phyloP scores from a whole-genome alignment of 768 basidiomycete genomes.

The Hygrocybe punicea region DNA sequence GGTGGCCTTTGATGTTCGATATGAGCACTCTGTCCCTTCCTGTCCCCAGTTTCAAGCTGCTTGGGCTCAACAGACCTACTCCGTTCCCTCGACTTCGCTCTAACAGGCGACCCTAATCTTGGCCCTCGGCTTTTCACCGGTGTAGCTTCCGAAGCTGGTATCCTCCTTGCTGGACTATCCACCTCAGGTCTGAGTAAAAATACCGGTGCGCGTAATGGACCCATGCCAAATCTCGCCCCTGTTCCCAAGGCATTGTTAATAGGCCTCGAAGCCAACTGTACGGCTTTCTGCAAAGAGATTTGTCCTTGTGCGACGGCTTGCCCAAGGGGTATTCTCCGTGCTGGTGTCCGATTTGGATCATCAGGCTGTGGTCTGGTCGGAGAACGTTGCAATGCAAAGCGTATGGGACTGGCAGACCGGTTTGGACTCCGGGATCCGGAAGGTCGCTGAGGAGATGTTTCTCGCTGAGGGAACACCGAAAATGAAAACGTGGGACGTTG shows the following conservation, averaged over 20 bases:
- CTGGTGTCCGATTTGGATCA: constrained; percentile 53
- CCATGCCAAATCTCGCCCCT: neutral
- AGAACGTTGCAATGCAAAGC: constrained; percentile 23
- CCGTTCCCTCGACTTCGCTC: constrained; percentile 23
- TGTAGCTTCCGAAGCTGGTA: constrained; percentile 14
- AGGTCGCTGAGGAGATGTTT: constrained; percentile 19
- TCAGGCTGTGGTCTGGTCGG: constrained; percentile 37
- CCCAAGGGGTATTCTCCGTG: constrained; percentile 58
- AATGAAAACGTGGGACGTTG: constrained; percentile 24
- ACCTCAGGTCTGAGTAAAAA: constrained; percentile 29
- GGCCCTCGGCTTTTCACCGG: constrained; percentile 13
- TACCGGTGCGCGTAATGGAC: constrained; percentile 19
- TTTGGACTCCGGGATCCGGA: constrained; percentile 26
- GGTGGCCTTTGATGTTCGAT: constrained; percentile 13
- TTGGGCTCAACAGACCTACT: constrained; percentile 33
- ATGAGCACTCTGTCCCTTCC: constrained; percentile 7
- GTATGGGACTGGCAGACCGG: constrained; percentile 19
- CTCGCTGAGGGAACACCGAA: constrained; percentile 29
- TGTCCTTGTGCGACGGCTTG: constrained; percentile 50
- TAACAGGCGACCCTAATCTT: constrained; percentile 29
- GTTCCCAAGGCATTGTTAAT: constrained; percentile 7
- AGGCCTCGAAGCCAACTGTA: constrained; percentile 4
- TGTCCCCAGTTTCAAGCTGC: constrained; percentile 1
- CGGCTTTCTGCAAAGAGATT: constrained; percentile 47
- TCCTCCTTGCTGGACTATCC: constrained; percentile 44